A percentile compares a stretch with the other conserved stretches of the same genome.
phyloP scores from a whole-genome alignment of 2,329 filamentous ascomycete genomes.

The Verticillium dahliae region DNA sequence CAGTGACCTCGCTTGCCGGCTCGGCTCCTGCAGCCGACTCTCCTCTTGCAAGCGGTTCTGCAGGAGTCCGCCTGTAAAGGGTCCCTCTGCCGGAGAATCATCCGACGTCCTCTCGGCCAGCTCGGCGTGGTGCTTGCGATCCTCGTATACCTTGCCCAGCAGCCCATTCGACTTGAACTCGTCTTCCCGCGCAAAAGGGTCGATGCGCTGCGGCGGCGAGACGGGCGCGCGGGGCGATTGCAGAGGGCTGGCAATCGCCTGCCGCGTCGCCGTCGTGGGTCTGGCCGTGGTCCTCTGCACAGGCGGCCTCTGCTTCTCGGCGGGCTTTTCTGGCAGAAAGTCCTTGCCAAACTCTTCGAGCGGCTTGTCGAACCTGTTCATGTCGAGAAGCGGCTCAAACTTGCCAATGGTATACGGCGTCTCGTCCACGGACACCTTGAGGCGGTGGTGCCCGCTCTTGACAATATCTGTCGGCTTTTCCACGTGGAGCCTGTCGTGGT shows the following conservation, averaged over 20 bases:
- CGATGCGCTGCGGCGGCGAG: constrained; percentile 6
- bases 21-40: not conserved
- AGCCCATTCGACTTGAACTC: constrained; percentile 46
- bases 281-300: not conserved
- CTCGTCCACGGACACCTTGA: constrained; percentile 37
- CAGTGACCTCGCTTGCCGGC: not conserved
- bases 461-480: constrained; percentile 23
- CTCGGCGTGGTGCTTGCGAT: constrained; percentile 33
- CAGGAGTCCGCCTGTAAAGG: constrained; percentile 7
- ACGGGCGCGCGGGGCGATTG: not conserved
- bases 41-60: not conserved
- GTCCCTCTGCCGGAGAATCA: constrained; percentile 16
- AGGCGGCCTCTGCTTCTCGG: not conserved
- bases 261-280: not conserved
- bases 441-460: constrained; percentile 24
- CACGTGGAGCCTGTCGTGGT: constrained; percentile 17
- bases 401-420: constrained; percentile 58
- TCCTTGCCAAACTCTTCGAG: constrained; percentile 43
- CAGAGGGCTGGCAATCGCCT: constrained; percentile 4
- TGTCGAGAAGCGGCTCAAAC: constrained; percentile 62
- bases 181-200: constrained; percentile 20
- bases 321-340: constrained; percentile 19
- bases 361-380: constrained; percentile 49
- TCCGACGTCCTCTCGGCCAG: constrained; percentile 10
- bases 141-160: constrained; percentile 41